phyloP scores from a whole-genome alignment of 257 asterid species.

The Solanum pennellii region DNA sequence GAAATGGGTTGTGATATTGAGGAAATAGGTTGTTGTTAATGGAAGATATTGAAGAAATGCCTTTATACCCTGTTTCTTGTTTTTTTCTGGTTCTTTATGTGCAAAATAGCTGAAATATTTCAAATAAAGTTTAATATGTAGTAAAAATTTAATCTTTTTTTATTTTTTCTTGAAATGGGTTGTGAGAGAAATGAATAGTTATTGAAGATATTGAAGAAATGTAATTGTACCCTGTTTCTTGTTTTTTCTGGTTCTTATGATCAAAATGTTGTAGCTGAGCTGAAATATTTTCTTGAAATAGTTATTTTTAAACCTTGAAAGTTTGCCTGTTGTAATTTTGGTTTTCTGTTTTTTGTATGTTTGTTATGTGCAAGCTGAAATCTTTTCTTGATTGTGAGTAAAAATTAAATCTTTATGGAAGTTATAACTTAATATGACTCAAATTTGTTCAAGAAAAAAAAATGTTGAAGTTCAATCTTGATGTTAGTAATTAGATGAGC shows the following conservation, averaged over 20 bases:
- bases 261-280: not conserved
- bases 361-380: not conserved
- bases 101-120: not conserved
- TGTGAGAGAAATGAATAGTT: not conserved
- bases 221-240: not conserved
- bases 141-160: not conserved
- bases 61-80: not conserved
- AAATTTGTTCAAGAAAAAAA: not conserved
- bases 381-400: not conserved
- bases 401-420: not conserved
- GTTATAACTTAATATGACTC: not conserved
- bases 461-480: not conserved
- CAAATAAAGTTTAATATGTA: not conserved
- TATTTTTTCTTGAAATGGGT: not conserved
- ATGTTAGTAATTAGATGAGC: not conserved
- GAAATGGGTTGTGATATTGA: not conserved
- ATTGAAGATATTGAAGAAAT: not conserved
- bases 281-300: not conserved
- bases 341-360: not conserved
- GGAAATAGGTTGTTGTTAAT: too few species aligned
- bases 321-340: too few species aligned
- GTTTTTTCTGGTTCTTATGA: not conserved
- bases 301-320: too few species aligned
- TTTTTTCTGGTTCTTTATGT: not conserved
- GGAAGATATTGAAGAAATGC: not conserved